These are phyloP conservation scores for Lactarius evosmus DNA, from an alignment of 768 basidiomycete genomes.

Conservation along the genomic window DNA sequence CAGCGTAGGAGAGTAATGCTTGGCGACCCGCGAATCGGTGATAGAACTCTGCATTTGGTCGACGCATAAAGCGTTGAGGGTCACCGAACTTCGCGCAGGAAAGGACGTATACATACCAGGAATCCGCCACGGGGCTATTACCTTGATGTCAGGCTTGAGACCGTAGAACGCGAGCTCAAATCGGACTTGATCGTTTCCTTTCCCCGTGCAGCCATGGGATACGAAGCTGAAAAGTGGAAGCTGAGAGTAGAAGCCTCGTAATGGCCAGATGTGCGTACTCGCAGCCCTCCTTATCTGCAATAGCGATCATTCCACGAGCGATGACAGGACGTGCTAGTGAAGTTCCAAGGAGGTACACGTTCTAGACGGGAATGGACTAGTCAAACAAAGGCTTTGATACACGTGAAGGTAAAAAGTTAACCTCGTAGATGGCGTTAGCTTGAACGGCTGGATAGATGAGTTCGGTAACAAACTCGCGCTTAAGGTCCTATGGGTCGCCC, in stretches of 20 bases:
- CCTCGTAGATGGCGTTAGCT: conserved; percentile 98
- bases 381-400: not conserved
- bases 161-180: conserved; percentile 99
- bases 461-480: conserved; percentile 91
- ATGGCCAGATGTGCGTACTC: conserved; percentile 57
- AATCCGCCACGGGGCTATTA: conserved; percentile 96
- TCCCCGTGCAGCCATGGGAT: conserved; percentile 98
- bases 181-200: conserved; percentile 99
- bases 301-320: conserved; percentile 96
- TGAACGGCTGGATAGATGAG: conserved; percentile 98
- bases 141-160: conserved; percentile 97
- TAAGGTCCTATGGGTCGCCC: conserved; percentile 66
- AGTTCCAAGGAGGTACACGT: conserved; percentile 95
- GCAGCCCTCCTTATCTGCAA: conserved; percentile 90
- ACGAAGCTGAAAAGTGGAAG: conserved; percentile 61
- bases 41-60: conserved; percentile 72
- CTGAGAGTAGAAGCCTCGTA: not conserved
- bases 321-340: conserved; percentile 98
- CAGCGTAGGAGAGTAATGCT: conserved; percentile 87
- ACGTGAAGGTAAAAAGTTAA: conserved; percentile 32
- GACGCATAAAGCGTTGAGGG: not conserved
- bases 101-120: conserved; percentile 54
- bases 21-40: conserved; percentile 94
- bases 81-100: not conserved
- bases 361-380: conserved; percentile 42